Conservation (phyloP, 2,329 filamentous ascomycete genomes). For the Chaetomium sp. region DNA sequence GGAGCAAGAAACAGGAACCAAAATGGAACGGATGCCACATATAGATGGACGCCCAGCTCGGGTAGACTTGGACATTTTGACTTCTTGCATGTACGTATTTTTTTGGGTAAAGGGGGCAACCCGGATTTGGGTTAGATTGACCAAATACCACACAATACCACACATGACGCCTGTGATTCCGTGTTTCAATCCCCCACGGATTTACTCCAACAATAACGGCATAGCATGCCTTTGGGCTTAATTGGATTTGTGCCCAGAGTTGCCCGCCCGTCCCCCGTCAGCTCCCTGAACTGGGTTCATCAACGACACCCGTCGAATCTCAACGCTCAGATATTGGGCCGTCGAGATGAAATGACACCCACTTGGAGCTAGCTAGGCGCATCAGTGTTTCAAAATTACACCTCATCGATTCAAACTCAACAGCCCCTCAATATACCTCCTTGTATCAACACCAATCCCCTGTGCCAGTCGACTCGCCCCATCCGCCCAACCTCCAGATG, state of each 20-base stretch:
- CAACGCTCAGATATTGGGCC: too few relatives aligned
- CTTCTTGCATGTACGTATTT: slow-evolving; percentile 13
- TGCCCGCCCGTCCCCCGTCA: too few relatives aligned
- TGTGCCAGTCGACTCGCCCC: slow-evolving; percentile 58
- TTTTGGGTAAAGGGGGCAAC: background rate
- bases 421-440: slow-evolving; percentile 66
- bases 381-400: background rate
- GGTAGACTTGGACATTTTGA: slow-evolving; percentile 5
- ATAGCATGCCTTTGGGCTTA: too few relatives aligned
- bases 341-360: too few relatives aligned
- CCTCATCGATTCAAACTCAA: slow-evolving; percentile 50
- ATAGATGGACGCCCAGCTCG: background rate
- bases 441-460: slow-evolving; percentile 71
- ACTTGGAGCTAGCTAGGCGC: too few relatives aligned
- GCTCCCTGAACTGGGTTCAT: too few relatives aligned
- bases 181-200: too few relatives aligned
- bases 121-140: slow-evolving; percentile 1
- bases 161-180: too few relatives aligned
- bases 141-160: background rate
- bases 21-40: slow-evolving; percentile 1
- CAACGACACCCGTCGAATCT: too few relatives aligned
- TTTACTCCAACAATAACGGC: too few relatives aligned
- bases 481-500: slow-evolving; percentile 41
- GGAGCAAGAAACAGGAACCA: slow-evolving; percentile 3
- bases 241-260: too few relatives aligned